Base-by-base conservation (phyloP, 1,139 yeast species). In the Blastobotrys buckinghamii region DNA sequence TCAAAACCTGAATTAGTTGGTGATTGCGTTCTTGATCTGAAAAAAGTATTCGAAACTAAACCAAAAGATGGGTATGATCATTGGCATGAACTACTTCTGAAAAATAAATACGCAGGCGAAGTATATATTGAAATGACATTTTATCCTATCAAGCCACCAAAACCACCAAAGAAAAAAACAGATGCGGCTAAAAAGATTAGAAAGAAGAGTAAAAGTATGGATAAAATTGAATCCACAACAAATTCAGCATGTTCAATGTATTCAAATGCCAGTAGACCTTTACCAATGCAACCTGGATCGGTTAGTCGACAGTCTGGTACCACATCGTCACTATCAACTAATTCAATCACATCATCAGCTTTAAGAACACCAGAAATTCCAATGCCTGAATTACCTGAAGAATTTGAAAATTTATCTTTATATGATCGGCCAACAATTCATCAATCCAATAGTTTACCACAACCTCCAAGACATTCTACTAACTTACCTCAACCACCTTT, bases 101-200 rank as follows among this genome's bases (percentile, higher is more conserved):
- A 79, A 50, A 83, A 81, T n/a, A 77, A 81, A 58, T 79, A 85
- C 49, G 96, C 97, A 0, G 98, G 98, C 1, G 86, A 80, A 67
- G 79, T 92, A 1, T 90, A 83, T 65, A 69, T 94, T 48, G 97
- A 92, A 61, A 83, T 92, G 84, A 88, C 97, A 0, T 92, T 87
- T 61, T 88, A 87, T 62, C 94, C 96, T 2, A 42, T 56, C 6
- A 48, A 48, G 29, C 62, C 64, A 4, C 47, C 50, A 13, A 51
- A 59, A 29, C 64, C 64, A 6, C 58, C 58, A 22, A 59, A 56
- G 49, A 48, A 45, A 39, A 47, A 43, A n/a, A 20, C 27, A 6
- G 13, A 7, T 24, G 5, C 38, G 3, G 17, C 6, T 6, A 39
- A 22, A 12, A 30, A 30, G 16, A 13, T n/a, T 2, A 24, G 6